Conservation (phyloP, 148 eudicot species). For the Spergularia bocconei region DNA sequence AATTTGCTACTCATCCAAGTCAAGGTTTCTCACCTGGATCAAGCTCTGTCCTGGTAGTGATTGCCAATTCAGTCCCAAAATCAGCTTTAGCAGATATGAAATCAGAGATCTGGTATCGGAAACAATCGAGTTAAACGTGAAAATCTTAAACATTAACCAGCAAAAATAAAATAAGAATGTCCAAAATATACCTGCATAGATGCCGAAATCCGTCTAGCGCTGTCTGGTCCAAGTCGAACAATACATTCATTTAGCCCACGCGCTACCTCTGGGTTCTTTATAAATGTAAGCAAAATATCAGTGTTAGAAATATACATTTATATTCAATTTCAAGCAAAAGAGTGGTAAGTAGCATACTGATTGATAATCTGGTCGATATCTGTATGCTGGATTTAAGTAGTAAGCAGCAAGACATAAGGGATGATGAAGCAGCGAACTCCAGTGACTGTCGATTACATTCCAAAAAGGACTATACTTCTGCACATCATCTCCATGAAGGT, state of each 20-base stretch:
- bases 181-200: conserved; percentile 66
- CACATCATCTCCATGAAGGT: conserved; percentile 61
- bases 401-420: conserved; percentile 86
- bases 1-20: conserved; percentile 3
- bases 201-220: conserved; percentile 71
- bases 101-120: conserved; percentile 64
- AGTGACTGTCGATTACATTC: conserved; percentile 76
- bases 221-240: conserved; percentile 73
- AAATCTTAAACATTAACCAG: background rate
- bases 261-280: conserved; percentile 80
- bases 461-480: conserved; percentile 79
- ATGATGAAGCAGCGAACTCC: conserved; percentile 61
- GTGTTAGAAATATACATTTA: background rate
- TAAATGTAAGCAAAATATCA: conserved; percentile 21
- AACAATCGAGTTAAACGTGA: background rate
- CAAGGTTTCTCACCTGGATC: conserved; percentile 65
- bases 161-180: background rate
- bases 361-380: conserved; percentile 73
- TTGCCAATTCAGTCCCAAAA: conserved; percentile 95
- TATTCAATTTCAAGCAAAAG: conserved; percentile 12
- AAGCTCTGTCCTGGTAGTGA: conserved; percentile 84
- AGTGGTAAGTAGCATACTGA: conserved; percentile 45
- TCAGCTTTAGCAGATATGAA: conserved; percentile 93
- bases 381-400: conserved; percentile 79
- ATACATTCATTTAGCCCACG: conserved; percentile 92